Conservation (phyloP, 78 protist species). For the Monosiga brevicollis region DNA sequence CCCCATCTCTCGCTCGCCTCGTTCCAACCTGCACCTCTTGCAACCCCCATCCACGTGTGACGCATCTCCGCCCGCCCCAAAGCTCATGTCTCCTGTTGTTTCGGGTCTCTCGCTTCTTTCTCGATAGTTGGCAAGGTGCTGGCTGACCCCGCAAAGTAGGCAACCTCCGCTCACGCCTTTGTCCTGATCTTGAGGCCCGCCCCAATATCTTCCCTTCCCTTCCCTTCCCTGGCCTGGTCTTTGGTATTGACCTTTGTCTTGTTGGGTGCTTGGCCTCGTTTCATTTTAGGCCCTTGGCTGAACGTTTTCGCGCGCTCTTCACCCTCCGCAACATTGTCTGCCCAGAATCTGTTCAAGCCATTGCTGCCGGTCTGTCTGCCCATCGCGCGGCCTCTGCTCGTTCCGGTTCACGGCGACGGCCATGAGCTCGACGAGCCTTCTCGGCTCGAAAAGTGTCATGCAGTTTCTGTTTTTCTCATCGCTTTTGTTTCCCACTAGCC, state of each 20-base stretch:
- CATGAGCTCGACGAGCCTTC: neutral
- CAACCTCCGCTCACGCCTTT: neutral
- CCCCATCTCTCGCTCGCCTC: too few species aligned
- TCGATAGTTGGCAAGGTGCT: slow-evolving; percentile 3
- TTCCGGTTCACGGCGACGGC: neutral
- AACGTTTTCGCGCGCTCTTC: slow-evolving; percentile 32
- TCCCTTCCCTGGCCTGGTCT: too few species aligned
- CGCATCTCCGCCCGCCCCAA: too few species aligned
- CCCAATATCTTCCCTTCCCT: too few species aligned
- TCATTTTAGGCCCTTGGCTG: neutral
- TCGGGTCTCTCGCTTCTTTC: too few species aligned
- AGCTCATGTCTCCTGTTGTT: too few species aligned
- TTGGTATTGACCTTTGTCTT: neutral
- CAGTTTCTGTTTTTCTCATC: neutral
- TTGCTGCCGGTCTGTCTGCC: neutral
- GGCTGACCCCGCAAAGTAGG: neutral
- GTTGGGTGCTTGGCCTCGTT: neutral
- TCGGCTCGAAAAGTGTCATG: neutral
- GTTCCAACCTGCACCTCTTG: too few species aligned
- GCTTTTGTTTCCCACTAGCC: neutral
- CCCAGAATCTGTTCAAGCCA: neutral
- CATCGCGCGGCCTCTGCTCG: neutral
- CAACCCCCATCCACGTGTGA: too few species aligned
- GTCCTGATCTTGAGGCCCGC: neutral
- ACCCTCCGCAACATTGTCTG: slow-evolving; percentile 12